phyloP scores from a whole-genome alignment of 1,284 basidiomycete genomes.

The Ganoderma boninense region DNA sequence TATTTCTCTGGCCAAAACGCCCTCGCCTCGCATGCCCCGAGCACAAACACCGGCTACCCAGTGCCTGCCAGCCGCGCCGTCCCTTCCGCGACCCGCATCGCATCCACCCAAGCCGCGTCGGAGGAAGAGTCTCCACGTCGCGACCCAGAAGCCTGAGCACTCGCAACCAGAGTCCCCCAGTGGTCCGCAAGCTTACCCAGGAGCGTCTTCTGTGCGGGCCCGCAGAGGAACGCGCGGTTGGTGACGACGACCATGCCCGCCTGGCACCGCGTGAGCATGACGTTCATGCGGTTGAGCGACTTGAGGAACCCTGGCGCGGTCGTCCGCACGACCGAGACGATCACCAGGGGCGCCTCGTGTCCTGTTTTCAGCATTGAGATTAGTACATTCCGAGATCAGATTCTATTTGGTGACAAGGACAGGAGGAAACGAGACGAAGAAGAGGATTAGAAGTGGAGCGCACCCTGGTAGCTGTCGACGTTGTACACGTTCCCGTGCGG shows the following conservation, averaged over 20 bases:
- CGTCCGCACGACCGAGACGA: slow-evolving; percentile 72
- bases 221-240: slow-evolving; percentile 31
- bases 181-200: slow-evolving; percentile 29
- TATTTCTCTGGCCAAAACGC: too few relatives aligned
- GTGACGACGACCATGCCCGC: slow-evolving; percentile 37
- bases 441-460: slow-evolving; percentile 18
- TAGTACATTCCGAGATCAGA: slow-evolving; percentile 17
- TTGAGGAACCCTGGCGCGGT: slow-evolving; percentile 64
- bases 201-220: slow-evolving; percentile 21
- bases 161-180: slow-evolving; percentile 15
- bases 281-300: slow-evolving; percentile 69
- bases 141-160: too few relatives aligned
- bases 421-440: not conserved
- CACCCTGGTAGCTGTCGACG: slow-evolving; percentile 76
- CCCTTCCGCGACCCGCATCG: slow-evolving; percentile 22
- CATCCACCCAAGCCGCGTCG: slow-evolving; percentile 8
- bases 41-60: too few relatives aligned
- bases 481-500: slow-evolving; percentile 65
- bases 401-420: not conserved
- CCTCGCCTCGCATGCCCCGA: too few relatives aligned
- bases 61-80: slow-evolving; percentile 15
- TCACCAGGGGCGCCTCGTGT: slow-evolving; percentile 56
- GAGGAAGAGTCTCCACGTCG: not conserved
- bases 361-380: slow-evolving; percentile 30
- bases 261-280: slow-evolving; percentile 54